A percentile compares a stretch with the other conserved stretches of the same genome.
phyloP scores from a whole-genome alignment of 2,329 filamentous ascomycete species.

The Pseudogymnoascus sp. region DNA sequence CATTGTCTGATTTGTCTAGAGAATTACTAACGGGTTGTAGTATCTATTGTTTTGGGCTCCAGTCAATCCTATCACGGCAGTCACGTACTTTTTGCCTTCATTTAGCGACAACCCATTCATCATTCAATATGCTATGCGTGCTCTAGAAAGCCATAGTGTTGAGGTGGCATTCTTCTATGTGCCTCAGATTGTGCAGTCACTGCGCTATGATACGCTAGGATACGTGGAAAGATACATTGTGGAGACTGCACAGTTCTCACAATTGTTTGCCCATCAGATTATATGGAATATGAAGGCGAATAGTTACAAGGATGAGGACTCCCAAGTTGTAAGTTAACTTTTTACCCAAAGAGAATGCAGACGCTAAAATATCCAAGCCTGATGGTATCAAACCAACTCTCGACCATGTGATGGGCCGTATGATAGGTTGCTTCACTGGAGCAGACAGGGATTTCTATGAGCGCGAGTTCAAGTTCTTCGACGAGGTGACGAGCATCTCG shows the following conservation, averaged over 20 bases:
- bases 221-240: conserved; percentile 96
- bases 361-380: conserved; percentile 41
- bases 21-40: conserved; percentile 35
- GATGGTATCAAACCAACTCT: conserved; percentile 90
- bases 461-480: conserved; percentile 95
- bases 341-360: neutral
- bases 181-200: conserved; percentile 90
- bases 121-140: conserved; percentile 93
- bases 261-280: conserved; percentile 96
- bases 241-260: conserved; percentile 95
- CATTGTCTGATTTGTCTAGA: neutral
- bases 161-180: conserved; percentile 99
- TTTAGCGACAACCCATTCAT: conserved; percentile 89
- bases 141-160: conserved; percentile 87
- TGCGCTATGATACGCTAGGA: conserved; percentile 85
- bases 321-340: conserved; percentile 57
- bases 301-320: conserved; percentile 94
- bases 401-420: conserved; percentile 77
- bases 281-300: conserved; percentile 99
- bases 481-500: conserved; percentile 90
- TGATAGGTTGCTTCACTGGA: conserved; percentile 72
- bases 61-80: conserved; percentile 84
- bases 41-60: conserved; percentile 90
- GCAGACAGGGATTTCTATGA: conserved; percentile 83
- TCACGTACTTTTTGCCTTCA: conserved; percentile 85